A percentile compares a stretch with the other conserved stretches of the same genome.
phyloP scores from a whole-genome alignment of 225 moss, liverwort and hornwort species.

The Pseudisothecium myosuroides region DNA sequence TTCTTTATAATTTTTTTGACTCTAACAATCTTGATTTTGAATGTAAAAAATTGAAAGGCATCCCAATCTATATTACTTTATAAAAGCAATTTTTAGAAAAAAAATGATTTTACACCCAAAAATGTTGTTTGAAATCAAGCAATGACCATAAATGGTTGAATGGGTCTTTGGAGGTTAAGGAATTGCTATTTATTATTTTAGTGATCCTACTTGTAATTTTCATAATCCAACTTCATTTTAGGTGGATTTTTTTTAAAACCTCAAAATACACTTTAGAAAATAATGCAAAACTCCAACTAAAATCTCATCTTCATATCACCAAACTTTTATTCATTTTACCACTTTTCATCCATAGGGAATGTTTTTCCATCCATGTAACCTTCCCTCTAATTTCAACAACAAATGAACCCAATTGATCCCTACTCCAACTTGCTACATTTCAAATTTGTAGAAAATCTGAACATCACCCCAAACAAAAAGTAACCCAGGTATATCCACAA shows the following conservation, averaged over 20 bases:
- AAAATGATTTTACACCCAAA: rapidly evolving
- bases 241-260: too few relatives aligned
- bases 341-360: neutral
- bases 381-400: neutral
- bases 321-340: neutral
- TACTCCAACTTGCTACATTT: neutral
- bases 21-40: neutral
- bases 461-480: rapidly evolving
- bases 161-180: rapidly evolving
- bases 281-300: too few relatives aligned
- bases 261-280: too few relatives aligned
- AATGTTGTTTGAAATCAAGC: rapidly evolving
- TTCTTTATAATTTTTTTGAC: neutral
- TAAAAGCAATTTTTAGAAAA: neutral
- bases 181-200: neutral
- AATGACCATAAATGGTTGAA: neutral
- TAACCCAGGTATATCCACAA: rapidly evolving
- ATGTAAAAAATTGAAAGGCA: neutral
- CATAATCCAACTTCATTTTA: neutral
- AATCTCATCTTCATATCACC: too few relatives aligned
- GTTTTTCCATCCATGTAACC: neutral
- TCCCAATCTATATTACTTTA: rapidly evolving
- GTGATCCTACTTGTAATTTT: neutral
- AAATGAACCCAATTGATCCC: neutral
- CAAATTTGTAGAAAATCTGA: rapidly evolving